phyloP scores from a whole-genome alignment of 257 asterid species.

The Solanum arcanum region DNA sequence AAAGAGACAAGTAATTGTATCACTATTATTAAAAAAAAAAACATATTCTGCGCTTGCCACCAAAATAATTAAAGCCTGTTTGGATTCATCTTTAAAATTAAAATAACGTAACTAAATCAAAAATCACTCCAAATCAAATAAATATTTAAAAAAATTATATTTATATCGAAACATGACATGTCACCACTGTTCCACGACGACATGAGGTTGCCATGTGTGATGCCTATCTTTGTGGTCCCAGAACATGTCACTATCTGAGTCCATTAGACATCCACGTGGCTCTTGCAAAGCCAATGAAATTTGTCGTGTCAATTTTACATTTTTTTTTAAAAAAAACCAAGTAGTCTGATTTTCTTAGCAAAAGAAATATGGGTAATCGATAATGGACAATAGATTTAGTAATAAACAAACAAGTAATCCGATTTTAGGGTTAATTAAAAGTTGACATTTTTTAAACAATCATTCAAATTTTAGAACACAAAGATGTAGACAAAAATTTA shows the following conservation, averaged over 20 bases:
- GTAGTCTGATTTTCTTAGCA: background rate
- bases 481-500: background rate
- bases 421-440: background rate
- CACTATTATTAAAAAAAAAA: background rate
- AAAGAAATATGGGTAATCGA: background rate
- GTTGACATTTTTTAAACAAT: background rate
- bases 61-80: background rate
- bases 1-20: conserved; percentile 9
- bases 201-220: background rate
- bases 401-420: background rate
- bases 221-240: background rate
- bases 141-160: no score
- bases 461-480: background rate
- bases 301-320: background rate
- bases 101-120: no score
- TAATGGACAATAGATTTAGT: background rate
- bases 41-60: background rate
- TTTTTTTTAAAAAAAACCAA: background rate
- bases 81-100: no score
- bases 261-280: background rate
- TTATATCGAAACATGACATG: background rate
- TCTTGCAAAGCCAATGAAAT: background rate
- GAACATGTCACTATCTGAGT: background rate
- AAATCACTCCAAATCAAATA: no score
- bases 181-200: background rate